Percentiles rank a stretch among this genome's conserved stretches.
Conservation (phyloP, 2,329 filamentous ascomycete genomes). For the Cadophora gregata region DNA sequence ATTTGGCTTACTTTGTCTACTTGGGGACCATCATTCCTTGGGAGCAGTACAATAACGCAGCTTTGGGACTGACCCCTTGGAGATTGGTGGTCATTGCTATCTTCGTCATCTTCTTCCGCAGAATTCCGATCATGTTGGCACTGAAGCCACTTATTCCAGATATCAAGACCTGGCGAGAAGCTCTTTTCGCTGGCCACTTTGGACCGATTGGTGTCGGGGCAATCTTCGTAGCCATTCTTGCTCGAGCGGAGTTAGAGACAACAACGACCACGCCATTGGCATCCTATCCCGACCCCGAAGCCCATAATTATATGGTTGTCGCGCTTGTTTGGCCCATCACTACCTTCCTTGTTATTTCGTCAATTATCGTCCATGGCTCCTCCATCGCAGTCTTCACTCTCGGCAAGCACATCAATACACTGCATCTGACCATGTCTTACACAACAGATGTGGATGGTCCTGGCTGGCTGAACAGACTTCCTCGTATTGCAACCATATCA, state of each 20-base stretch:
- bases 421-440: slow-evolving; percentile 95
- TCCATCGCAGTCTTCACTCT: slow-evolving; percentile 97
- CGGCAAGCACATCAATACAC: slow-evolving; percentile 96
- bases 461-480: slow-evolving; percentile 93
- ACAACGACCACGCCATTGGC: slow-evolving; percentile 74
- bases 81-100: slow-evolving; percentile 91
- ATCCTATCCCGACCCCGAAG: slow-evolving; percentile 58
- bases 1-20: slow-evolving; percentile 97
- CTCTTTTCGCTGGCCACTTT: slow-evolving; percentile 95
- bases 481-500: slow-evolving; percentile 68
- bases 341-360: slow-evolving; percentile 90
- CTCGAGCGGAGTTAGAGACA: slow-evolving; percentile 87
- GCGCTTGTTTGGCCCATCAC: slow-evolving; percentile 94
- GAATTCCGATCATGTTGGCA: slow-evolving; percentile 91
- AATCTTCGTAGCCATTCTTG: slow-evolving; percentile 92
- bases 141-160: slow-evolving; percentile 95
- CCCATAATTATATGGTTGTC: slow-evolving; percentile 71
- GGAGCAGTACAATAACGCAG: slow-evolving; percentile 82
- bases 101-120: slow-evolving; percentile 92
- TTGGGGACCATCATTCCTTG: slow-evolving; percentile 97
- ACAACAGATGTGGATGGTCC: slow-evolving; percentile 89
- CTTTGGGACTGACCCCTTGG: slow-evolving; percentile 83
- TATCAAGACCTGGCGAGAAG: slow-evolving; percentile 97
- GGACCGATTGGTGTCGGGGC: slow-evolving; percentile 97
- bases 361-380: slow-evolving; percentile 96